Evolutionary conservation across 805 yeast species (phyloP).

Genomic region (Kodamaea laetipori): DNA sequence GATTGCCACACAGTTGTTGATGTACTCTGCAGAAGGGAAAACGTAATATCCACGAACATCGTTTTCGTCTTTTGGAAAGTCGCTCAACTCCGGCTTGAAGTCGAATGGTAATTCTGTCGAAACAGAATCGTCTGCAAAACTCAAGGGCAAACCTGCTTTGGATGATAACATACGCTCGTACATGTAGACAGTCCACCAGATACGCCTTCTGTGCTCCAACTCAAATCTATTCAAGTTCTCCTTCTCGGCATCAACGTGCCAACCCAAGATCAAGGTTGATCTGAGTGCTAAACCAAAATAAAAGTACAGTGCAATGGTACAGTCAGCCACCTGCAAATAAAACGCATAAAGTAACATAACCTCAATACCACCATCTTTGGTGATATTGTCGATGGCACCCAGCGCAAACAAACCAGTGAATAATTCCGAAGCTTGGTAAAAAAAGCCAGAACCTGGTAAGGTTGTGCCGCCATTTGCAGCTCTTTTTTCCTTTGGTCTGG

Average conservation of each 20-base stretch:
- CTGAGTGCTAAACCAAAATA: constrained; percentile 77
- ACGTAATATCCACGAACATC: constrained; percentile 68
- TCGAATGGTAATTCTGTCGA: constrained; percentile 75
- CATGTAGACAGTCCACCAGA: constrained; percentile 55
- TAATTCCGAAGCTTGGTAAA: constrained; percentile 75
- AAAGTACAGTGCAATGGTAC: constrained; percentile 78
- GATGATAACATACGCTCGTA: constrained; percentile 74
- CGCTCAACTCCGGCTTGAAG: constrained; percentile 56
- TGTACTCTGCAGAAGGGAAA: constrained; percentile 77
- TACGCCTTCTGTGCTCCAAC: constrained; percentile 52
- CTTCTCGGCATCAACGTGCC: constrained; percentile 81
- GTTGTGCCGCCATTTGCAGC: constrained; percentile 34
- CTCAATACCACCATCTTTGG: constrained; percentile 79
- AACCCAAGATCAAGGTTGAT: constrained; percentile 70
- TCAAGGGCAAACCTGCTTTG: constrained; percentile 77
- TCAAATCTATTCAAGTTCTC: constrained; percentile 55
- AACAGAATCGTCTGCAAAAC: constrained; percentile 80
- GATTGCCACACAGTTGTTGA: constrained; percentile 73
- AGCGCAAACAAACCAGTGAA: constrained; percentile 76
- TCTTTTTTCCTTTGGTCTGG: constrained; percentile 2
- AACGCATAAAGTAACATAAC: constrained; percentile 74
- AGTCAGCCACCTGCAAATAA: constrained; percentile 80
- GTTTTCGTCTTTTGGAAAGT: constrained; percentile 37
- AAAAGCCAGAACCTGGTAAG: constrained; percentile 77
- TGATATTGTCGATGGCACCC: constrained; percentile 77